Evolutionary conservation across 2,329 filamentous ascomycete genomes (phyloP), one percentile per base, ranked within the genome.

Genomic region (Trichoderma brevicompactum): DNA sequence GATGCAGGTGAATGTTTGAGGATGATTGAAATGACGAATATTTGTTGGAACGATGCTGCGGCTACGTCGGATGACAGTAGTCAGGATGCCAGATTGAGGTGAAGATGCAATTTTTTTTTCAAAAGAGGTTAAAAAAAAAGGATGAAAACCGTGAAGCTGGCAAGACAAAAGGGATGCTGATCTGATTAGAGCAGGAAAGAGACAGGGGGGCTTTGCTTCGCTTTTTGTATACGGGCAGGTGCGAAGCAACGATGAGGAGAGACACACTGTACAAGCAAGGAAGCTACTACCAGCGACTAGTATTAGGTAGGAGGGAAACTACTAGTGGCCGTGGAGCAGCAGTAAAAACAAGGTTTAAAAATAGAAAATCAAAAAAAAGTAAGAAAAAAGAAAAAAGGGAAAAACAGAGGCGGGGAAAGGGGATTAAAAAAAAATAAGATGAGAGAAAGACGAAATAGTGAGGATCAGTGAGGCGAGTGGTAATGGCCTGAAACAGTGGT

Each of bases 401-500:
- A 38, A 15, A 38, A 38, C 7, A 10, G 36, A 38, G 36, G 36
- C 23, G 36, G 36, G 36, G 38, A 17, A 50, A 23, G 38, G n/a
- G 34, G 9, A 19, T 15, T n/a, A n/a, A 32, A 17, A 44, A 63
- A 17, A n/a, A n/a, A 55, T 9, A 43, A 38, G 23, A 50, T n/a
- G 15, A 34, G 32, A 44, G n/a, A 40, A 38, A 49, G 48, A 32
- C 13, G 34, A 52, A 40, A 54, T 38, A 41, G 13, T 15, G 36
- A 40, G 15, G 38, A 10, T 38, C 38, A 38, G 53, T 32, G 44
- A 65, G 54, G 48, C n/a, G 40, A 40, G 64, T 44, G 64, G 55
- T 41, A 52, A 46, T 46, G 62, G 38, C n/a, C 50, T 65, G 56
- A 61, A 59, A 55, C 56, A 65, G n/a, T 17, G 36, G 54, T 60